phyloP scores from a whole-genome alignment of 257 asterid genomes.

The Scutellaria baicalensis region DNA sequence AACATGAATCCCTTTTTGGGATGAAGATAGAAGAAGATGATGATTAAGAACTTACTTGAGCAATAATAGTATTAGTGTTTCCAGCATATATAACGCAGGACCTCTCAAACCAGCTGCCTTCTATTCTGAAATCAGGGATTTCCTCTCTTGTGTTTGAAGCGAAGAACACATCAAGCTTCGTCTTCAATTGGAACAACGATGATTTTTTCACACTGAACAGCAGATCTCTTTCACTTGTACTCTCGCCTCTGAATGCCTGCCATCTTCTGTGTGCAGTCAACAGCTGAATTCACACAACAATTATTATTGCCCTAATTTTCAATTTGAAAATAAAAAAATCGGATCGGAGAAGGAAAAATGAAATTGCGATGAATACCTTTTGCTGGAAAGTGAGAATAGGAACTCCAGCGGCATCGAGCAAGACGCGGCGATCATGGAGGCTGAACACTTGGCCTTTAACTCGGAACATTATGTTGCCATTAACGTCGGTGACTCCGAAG shows the following conservation, averaged over 20 bases:
- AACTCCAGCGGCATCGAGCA: slow-evolving; percentile 58
- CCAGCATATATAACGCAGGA: slow-evolving; percentile 51
- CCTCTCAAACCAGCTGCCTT: slow-evolving; percentile 62
- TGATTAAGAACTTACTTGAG: slow-evolving; percentile 43
- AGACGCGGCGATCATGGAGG: slow-evolving; percentile 59
- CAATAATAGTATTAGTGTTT: slow-evolving; percentile 40
- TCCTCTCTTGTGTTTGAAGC: slow-evolving; percentile 38
- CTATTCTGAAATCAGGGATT: slow-evolving; percentile 44
- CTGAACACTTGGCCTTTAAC: slow-evolving; percentile 58
- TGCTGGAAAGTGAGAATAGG: slow-evolving; percentile 71
- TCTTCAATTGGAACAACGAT: slow-evolving; percentile 39
- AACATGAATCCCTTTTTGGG: background rate
- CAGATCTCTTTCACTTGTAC: slow-evolving; percentile 33
- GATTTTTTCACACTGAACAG: slow-evolving; percentile 54
- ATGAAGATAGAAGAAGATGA: background rate
- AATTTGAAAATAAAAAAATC: background rate
- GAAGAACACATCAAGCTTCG: slow-evolving; percentile 49
- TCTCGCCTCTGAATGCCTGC: slow-evolving; percentile 58
- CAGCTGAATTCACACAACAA: slow-evolving; percentile 29
- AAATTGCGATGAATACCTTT: slow-evolving; percentile 31
- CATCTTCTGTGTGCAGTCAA: slow-evolving; percentile 63
- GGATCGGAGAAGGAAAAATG: background rate
- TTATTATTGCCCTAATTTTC: no score
- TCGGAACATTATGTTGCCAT: slow-evolving; percentile 58
- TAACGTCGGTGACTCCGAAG: slow-evolving; percentile 51